Conservation (phyloP, 345 rosid genomes). For the Eucalyptus microcorys region DNA sequence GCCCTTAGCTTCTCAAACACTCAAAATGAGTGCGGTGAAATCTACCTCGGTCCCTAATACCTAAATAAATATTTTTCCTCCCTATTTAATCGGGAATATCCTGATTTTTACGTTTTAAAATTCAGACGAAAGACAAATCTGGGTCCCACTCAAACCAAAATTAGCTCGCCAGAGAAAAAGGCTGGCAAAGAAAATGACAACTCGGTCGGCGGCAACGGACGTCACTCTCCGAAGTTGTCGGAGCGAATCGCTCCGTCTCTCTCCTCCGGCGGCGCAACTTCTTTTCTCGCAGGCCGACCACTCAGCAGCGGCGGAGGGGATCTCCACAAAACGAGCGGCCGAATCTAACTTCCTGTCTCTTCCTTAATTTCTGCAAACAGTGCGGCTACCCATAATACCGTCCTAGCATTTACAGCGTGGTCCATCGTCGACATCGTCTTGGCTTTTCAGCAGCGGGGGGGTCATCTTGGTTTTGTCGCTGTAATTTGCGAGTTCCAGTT, state of each 20-base stretch:
- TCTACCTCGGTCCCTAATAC: too few species aligned
- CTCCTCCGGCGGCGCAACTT: background rate
- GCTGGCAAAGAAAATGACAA: background rate
- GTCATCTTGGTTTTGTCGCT: background rate
- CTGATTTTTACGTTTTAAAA: rapidly evolving
- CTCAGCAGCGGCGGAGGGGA: background rate
- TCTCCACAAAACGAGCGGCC: background rate
- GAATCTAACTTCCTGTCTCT: background rate
- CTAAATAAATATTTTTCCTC: too few species aligned
- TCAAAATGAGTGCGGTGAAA: rapidly evolving
- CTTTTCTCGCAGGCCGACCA: background rate
- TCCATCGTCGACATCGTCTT: background rate
- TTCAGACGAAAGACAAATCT: rapidly evolving
- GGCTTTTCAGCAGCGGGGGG: background rate
- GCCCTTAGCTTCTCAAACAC: too few species aligned
- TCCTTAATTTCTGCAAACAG: background rate
- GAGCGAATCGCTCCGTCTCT: background rate
- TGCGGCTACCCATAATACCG: background rate
- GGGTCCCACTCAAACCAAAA: too few species aligned
- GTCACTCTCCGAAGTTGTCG: background rate
- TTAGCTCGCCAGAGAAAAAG: background rate
- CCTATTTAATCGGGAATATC: too few species aligned
- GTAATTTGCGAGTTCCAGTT: background rate
- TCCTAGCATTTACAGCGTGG: background rate
- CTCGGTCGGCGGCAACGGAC: background rate